Base-by-base conservation (phyloP, 768 basidiomycete genomes). In the Amanita inopinata region DNA sequence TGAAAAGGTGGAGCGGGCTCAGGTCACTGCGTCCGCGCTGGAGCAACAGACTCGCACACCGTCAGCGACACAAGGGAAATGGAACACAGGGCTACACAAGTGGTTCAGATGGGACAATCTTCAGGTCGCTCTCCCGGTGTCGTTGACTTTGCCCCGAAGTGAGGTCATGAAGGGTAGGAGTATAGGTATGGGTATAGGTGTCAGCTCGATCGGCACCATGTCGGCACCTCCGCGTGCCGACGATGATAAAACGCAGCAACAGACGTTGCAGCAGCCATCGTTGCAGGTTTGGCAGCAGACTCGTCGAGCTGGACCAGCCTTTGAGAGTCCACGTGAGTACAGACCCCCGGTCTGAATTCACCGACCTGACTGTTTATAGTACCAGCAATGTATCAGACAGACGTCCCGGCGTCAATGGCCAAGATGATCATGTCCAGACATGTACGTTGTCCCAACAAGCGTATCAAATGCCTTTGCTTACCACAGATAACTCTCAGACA, bases 341-440 rank as follows among this genome's bases (percentile, higher is more conserved):
- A 23, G 15, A 23, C n/a, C n/a, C n/a, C 20, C 37, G 19, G 15
- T 47, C 30, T 31, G 38, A 36, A 40, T 12, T 18, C 9, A 15
- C 12, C 23, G 35, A 35, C 28, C 39, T 40, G 31, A 39, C 24
- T 17, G n/a, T 6, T 22, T 18, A 25, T 39, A 64, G 59, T 55
- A 33, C 60, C 62, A 6, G 54, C 61, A 11, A 43, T 62, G 28
- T 64, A 62, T 45, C 49, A 61, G 47, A 45, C 56, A 17, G 57
- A 61, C 19, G 55, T 56, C 10, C 62, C 62, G 14, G 59, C 57
- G 6, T 61, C 60, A 1, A 64, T 64, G 62, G 62, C 62, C 8
- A 64, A 64, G 43, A 61, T 64, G 52, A 64, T 64, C 51, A 64
- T 64, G 62, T 61, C 60, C 24, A 51, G 61, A 48, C 62, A 64